Conservation (phyloP, 1,284 basidiomycete species). For the Sporisorium sorghi region DNA sequence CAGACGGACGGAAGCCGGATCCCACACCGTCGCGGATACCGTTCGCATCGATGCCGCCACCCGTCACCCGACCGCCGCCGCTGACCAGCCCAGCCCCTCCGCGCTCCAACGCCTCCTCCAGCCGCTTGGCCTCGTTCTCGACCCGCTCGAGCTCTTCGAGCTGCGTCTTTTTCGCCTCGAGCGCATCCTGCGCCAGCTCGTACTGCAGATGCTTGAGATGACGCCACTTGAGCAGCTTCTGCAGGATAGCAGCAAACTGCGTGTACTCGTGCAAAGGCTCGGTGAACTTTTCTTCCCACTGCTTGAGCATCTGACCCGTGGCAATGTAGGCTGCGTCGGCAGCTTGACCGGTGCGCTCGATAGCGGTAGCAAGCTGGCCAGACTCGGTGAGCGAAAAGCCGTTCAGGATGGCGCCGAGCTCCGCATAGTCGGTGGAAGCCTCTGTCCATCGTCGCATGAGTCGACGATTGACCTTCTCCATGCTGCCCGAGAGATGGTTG, state of each 20-base stretch:
- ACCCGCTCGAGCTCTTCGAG: slow-evolving; percentile 91
- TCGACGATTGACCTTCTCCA: slow-evolving; percentile 95
- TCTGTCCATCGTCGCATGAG: slow-evolving; percentile 95
- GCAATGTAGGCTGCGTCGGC: slow-evolving; percentile 93
- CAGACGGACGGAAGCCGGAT: slow-evolving; percentile 32
- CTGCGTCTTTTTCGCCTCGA: slow-evolving; percentile 86
- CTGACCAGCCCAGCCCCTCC: slow-evolving; percentile 56
- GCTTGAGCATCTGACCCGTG: slow-evolving; percentile 74
- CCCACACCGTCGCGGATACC: slow-evolving; percentile 50
- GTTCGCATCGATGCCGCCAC: slow-evolving; percentile 43
- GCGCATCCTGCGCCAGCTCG: slow-evolving; percentile 91
- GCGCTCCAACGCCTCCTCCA: slow-evolving; percentile 82
- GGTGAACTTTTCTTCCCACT: slow-evolving; percentile 80
- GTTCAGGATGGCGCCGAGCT: slow-evolving; percentile 93
- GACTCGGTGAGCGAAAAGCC: slow-evolving; percentile 91
- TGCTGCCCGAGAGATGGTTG: slow-evolving; percentile 85
- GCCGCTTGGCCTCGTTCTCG: slow-evolving; percentile 86
- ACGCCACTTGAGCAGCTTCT: slow-evolving; percentile 89
- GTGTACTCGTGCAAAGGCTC: slow-evolving; percentile 96
- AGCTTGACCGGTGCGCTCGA: slow-evolving; percentile 94
- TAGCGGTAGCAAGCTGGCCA: slow-evolving; percentile 78
- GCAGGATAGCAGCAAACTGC: slow-evolving; percentile 94
- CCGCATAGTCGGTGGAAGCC: slow-evolving; percentile 87
- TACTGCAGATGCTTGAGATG: slow-evolving; percentile 99
- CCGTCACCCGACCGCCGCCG: slow-evolving; percentile 22